These are phyloP conservation scores for Ogataea pignaliae DNA, from an alignment of 805 yeast species.

Conservation along the genomic window DNA sequence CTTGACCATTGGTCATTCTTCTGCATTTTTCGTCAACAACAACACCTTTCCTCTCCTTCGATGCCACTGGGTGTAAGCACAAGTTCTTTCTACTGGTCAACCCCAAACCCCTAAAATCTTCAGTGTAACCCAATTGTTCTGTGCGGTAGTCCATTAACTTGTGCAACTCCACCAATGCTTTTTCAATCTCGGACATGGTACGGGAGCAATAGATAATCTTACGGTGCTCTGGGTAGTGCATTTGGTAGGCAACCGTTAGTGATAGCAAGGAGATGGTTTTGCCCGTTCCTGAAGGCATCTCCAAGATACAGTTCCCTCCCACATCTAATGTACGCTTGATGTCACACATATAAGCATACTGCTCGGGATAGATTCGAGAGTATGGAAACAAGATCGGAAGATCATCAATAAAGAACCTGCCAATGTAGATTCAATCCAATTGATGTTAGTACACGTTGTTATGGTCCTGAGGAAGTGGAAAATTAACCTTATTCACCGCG, in stretches of 20 bases:
- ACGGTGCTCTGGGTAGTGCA: slow-evolving; percentile 87
- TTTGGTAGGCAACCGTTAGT: slow-evolving; percentile 90
- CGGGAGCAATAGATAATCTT: slow-evolving; percentile 97
- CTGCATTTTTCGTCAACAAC: slow-evolving; percentile 96
- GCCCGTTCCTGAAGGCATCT: slow-evolving; percentile 99
- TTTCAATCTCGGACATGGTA: slow-evolving; percentile 98
- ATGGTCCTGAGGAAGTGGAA: too few relatives aligned
- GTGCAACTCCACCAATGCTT: slow-evolving; percentile 88
- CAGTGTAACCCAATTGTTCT: slow-evolving; percentile 76
- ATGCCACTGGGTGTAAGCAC: slow-evolving; percentile 84
- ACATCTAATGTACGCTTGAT: slow-evolving; percentile 90
- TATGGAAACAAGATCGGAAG: slow-evolving; percentile 94
- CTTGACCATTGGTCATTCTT: slow-evolving; percentile 87
- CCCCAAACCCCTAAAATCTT: slow-evolving; percentile 92
- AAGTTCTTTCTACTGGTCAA: slow-evolving; percentile 90
- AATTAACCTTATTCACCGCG: too few relatives aligned
- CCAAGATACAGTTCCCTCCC: slow-evolving; percentile 93
- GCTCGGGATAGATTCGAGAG: slow-evolving; percentile 96
- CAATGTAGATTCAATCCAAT: background rate
- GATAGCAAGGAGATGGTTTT: slow-evolving; percentile 91
- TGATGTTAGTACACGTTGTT: slow-evolving; percentile 9
- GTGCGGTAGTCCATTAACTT: slow-evolving; percentile 84
- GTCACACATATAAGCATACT: slow-evolving; percentile 96
- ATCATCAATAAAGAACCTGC: slow-evolving; percentile 88
- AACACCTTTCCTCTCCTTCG: slow-evolving; percentile 83